These are phyloP conservation scores for Viola pubescens DNA, from an alignment of 441 rosid genomes.

Conservation along the genomic window DNA sequence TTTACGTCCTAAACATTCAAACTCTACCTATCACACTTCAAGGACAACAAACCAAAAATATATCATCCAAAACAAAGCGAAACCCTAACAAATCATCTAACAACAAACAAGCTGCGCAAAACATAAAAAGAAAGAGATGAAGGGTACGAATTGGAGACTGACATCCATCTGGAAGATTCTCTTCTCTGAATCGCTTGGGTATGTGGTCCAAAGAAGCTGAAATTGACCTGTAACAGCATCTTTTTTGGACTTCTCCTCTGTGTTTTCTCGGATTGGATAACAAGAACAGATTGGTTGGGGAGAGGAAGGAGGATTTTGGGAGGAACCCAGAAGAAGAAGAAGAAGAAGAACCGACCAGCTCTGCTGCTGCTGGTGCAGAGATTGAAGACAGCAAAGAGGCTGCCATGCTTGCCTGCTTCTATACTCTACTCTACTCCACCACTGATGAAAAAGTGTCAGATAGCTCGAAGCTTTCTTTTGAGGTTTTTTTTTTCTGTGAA, in stretches of 20 bases:
- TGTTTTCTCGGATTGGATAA: constrained; percentile 20
- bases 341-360: constrained; percentile 15
- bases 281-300: constrained; percentile 30
- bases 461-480: no score
- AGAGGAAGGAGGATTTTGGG: constrained; percentile 40
- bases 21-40: neutral
- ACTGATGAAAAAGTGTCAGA: neutral
- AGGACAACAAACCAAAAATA: neutral
- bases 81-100: neutral
- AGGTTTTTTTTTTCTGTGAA: no score
- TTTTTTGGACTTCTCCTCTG: neutral
- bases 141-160: constrained; percentile 17
- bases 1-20: neutral
- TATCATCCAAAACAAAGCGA: neutral
- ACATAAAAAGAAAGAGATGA: neutral
- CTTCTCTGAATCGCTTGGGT: constrained; percentile 63
- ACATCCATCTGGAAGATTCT: constrained; percentile 76
- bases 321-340: constrained; percentile 9
- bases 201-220: constrained; percentile 42
- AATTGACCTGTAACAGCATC: constrained; percentile 28
- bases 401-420: constrained; percentile 32
- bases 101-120: neutral
- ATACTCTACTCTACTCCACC: neutral
- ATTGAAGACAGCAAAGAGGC: constrained; percentile 41
- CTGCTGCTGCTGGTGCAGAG: constrained; percentile 34